Base-by-base conservation (phyloP, 1,139 yeast genomes). In the Candida pseudoviswanathii region DNA sequence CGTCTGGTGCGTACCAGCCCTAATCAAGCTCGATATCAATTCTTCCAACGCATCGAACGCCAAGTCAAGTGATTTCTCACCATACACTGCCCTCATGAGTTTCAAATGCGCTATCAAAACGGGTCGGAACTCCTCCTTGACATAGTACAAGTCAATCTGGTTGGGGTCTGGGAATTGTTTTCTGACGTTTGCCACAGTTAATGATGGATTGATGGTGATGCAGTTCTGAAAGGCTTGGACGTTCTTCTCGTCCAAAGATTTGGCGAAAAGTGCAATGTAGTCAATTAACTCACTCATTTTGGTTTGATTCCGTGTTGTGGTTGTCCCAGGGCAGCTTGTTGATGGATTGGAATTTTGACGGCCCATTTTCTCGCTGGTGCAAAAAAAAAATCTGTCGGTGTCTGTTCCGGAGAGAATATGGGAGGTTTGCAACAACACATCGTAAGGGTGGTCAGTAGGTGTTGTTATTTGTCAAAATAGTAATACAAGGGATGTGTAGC, bases 1-100 rank as follows among this genome's bases (percentile, higher is more conserved):
- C 22, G 82, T 78, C 55, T 84, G 83, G 9, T 71, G 63, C 51
- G 84, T 90, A 0, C 90, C 86, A 29, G 82, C 81, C 46, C 90
- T 70, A 52, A 84, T 84, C 49, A 85, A 60, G 16, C 72, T 62
- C 49, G 69, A 70, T 41, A 83, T 72, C 62, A 83, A 60, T 26
- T 71, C 75, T 45, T 75, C 70, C 46, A 75, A 65, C 44, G 66
- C 64, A 9, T 61, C 62, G 54, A 83, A 82, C 8, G 77, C 68
- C 37, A 53, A 54, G 40, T 68, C 70, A 39, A 78, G 66, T 50
- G 75, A 71, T 49, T 71, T 70, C 21, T 62, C 62, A 9, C 66
- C 55, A 52, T 75, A 70, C 33, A 73, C 68, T 21, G 77, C 65
- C 51, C 69, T 70, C 67, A 76, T 67, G 43, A 77, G 59, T 47